These are phyloP conservation scores for Russula vinacea DNA, from an alignment of 768 basidiomycete species.

Conservation along the genomic window DNA sequence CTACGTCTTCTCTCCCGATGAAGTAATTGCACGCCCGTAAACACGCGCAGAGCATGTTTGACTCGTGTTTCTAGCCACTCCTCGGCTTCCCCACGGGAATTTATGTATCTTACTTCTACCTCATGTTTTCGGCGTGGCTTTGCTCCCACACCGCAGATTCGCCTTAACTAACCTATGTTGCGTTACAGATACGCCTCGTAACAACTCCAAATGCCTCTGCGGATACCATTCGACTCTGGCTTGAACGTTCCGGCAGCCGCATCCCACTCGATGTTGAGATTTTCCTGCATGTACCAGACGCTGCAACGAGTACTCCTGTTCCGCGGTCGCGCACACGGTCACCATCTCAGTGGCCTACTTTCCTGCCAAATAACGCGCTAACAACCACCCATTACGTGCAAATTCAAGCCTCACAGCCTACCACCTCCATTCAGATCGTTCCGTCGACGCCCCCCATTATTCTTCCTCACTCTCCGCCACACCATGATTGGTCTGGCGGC, in stretches of 20 bases:
- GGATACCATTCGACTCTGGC: conserved; percentile 78
- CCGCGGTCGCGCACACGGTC: conserved; percentile 29
- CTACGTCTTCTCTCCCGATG: conserved; percentile 23
- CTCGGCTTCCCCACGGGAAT: conserved; percentile 17
- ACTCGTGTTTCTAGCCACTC: conserved; percentile 21
- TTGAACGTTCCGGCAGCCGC: conserved; percentile 68
- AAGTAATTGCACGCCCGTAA: conserved; percentile 21
- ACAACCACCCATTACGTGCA: conserved; percentile 32
- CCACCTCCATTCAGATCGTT: conserved; percentile 30
- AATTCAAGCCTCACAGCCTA: conserved; percentile 28
- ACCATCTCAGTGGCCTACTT: conserved; percentile 31
- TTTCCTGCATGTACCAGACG: conserved; percentile 51
- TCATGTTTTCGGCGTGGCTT: conserved; percentile 28
- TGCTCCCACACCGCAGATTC: conserved; percentile 26
- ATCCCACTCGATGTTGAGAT: conserved; percentile 81
- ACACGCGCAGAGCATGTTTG: conserved; percentile 16
- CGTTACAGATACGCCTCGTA: conserved; percentile 62
- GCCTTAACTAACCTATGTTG: conserved; percentile 20
- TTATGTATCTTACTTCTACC: conserved; percentile 18
- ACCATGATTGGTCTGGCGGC: conserved; percentile 26
- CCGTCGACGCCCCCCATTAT: conserved; percentile 27
- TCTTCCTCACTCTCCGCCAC: conserved; percentile 29
- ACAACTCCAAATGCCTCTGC: conserved; percentile 68
- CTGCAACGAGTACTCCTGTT: conserved; percentile 27
- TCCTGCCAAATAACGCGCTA: conserved; percentile 29